These are phyloP conservation scores for Hygrophila difformis DNA, from an alignment of 257 asterid genomes.

Conservation along the genomic window DNA sequence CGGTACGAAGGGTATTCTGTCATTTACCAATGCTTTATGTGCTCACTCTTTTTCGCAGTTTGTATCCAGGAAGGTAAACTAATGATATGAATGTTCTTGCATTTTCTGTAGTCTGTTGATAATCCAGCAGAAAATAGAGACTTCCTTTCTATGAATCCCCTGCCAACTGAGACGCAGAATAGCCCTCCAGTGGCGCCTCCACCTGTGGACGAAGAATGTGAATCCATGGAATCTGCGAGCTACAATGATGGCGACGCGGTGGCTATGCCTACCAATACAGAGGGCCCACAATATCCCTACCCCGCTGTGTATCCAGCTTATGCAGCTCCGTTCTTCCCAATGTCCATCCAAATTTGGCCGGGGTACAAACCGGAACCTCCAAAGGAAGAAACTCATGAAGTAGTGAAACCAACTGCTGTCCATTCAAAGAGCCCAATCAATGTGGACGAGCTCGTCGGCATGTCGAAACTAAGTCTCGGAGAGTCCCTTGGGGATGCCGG, in stretches of 20 bases:
- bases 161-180: constrained; percentile 45
- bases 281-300: constrained; percentile 48
- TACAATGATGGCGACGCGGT: constrained; percentile 47
- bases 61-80: background rate
- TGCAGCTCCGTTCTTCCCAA: constrained; percentile 59
- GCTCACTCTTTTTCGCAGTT: background rate
- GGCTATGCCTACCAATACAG: constrained; percentile 28
- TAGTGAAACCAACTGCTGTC: constrained; percentile 89
- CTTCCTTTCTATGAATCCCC: constrained; percentile 42
- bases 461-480: constrained; percentile 84
- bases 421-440: constrained; percentile 80
- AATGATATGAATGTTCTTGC: background rate
- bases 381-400: constrained; percentile 65
- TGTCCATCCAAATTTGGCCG: constrained; percentile 70
- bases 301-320: constrained; percentile 78
- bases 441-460: constrained; percentile 81
- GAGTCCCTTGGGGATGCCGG: constrained; percentile 54
- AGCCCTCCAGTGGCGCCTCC: constrained; percentile 33
- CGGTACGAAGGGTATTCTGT: too few species aligned
- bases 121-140: constrained; percentile 50
- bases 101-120: constrained; percentile 47
- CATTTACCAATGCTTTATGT: background rate
- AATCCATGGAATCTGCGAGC: constrained; percentile 77
- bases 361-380: constrained; percentile 47
- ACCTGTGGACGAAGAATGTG: constrained; percentile 67